Base-by-base conservation (phyloP, 2,329 filamentous ascomycete species). In the Pezicula neosporulosa region DNA sequence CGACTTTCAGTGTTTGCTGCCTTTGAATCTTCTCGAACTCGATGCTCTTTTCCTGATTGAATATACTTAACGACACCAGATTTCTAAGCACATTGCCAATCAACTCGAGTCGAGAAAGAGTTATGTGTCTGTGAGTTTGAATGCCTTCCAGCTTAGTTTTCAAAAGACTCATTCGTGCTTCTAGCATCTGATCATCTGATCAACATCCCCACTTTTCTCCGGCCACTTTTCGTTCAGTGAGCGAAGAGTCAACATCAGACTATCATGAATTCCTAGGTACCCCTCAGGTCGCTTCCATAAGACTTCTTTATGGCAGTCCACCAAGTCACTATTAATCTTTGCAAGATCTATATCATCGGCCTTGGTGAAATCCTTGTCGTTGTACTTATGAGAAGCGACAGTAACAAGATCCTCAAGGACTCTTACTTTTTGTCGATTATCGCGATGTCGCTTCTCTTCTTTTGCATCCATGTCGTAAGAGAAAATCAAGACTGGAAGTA, bases 61-160 rank as follows among this genome's bases (percentile, higher is more conserved):
- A 21, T 4, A 51, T 51, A 21, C 44, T 44, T 15, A 48, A 15
- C 15, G 48, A 51, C 12, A 51, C 52, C 4, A 54, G 36, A 4
- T 46, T 51, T 13, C 42, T 36, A 4, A 51, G 19, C 9, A 54
- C 44, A 2, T 19, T 38, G 2, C 39, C 48, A 2, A 54, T 48
- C 2, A 54, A 24, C 3, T 51, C 48, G 19, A 54, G 28, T 28
- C 48, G 38, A 8, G 44, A 54, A 5, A 54, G 44, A 7, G 44
- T 51, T 19, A 48, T 39, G 37, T 50, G 18, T 1, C 44, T 39
- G 35, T 54, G 52, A 0, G 51, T 48, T 7, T 43, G 44, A n/a
- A 45, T 50, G 6, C 48, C 44, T 38, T 30, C 8, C 6, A 30
- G 10, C 10, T 12, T 30, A 12, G 28, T 12, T 30, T 30, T 30